Evolutionary conservation across 164 flowering plant genomes (phyloP), one percentile per base, ranked within the genome.

Genomic region (Berberis thunbergii): DNA sequence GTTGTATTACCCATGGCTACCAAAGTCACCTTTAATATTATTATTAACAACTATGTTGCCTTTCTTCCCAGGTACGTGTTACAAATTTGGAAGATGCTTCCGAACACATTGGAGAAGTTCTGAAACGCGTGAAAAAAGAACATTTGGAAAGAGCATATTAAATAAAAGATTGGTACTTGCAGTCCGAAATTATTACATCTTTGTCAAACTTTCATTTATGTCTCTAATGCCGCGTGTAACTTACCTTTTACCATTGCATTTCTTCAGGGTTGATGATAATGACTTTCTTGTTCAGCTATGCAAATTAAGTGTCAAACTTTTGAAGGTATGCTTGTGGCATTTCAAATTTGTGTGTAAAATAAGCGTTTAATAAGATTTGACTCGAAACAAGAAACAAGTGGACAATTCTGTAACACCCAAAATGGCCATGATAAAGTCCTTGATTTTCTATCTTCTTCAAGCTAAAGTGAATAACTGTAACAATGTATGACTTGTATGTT

Each of bases 61-160:
- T 53, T 57, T 61, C 26, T 57, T 52, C 58, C 48, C 70, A 93
- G 99, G 99, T 94, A 50, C 91, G 97, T 56, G 97, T 91, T 26
- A 72, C 98, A 59, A 95, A 95, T 73, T 79, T 95, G 80, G 75
- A 81, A 43, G 98, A 95, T 89, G 97, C 98, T 69, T 56, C 96
- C 64, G 97, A 91, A 70, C 99, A 95, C 69, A 91, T 95, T 39
- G 97, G 97, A 70, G 98, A 89, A 76, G 98, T 95, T 57, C 66
- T 95, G 74, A 83, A 77, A 54, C 96, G 98, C 53, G 99, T 95
- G 59, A 95, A 89, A 75, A 87, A 80, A 79, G 83, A 81, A 75
- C 97, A 95, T 77, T 66, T 95, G 45, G 57, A 79, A 75, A 88
- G 97, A 75, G 98, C 99, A 60, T 95, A 95, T 65, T 89, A 86